Evolutionary conservation across 805 yeast species (phyloP).

Genomic region (Yarrowia phangngaensis): DNA sequence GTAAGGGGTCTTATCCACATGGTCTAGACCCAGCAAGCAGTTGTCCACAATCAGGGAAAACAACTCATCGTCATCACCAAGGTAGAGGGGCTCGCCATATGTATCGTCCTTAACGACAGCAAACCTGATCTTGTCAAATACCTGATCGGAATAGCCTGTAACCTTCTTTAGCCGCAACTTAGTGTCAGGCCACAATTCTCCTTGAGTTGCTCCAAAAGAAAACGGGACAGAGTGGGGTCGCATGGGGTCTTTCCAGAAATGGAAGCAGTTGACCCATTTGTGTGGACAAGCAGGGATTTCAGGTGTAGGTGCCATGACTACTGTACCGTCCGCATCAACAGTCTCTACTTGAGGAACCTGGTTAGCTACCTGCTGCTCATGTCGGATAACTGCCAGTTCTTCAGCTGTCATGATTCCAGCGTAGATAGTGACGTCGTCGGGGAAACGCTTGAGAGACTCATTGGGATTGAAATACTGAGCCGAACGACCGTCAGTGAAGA

Average conservation of each 20-base stretch:
- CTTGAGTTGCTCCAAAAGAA: conserved; percentile 63
- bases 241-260: conserved; percentile 66
- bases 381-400: conserved; percentile 33
- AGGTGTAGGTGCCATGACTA: conserved; percentile 10
- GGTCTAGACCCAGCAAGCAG: conserved; percentile 73
- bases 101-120: conserved; percentile 46
- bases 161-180: conserved; percentile 61
- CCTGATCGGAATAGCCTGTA: conserved; percentile 73
- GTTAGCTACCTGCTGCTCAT: conserved; percentile 30
- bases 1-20: conserved; percentile 73
- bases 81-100: conserved; percentile 40
- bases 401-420: conserved; percentile 49
- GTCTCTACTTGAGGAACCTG: conserved; percentile 41
- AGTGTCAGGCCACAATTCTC: conserved; percentile 61
- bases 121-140: conserved; percentile 70
- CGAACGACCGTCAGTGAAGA: conserved; percentile 34
- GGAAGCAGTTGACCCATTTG: conserved; percentile 41
- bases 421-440: conserved; percentile 43
- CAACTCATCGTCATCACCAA: conserved; percentile 25
- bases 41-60: conserved; percentile 54
- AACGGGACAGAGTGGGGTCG: conserved; percentile 82
- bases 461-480: conserved; percentile 40
- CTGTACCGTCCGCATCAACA: conserved; percentile 48
- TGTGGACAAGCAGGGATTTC: conserved; percentile 5
- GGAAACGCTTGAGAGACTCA: conserved; percentile 43